Base-by-base conservation (phyloP, 2,329 filamentous ascomycete genomes). In the Coleophoma crateriformis region DNA sequence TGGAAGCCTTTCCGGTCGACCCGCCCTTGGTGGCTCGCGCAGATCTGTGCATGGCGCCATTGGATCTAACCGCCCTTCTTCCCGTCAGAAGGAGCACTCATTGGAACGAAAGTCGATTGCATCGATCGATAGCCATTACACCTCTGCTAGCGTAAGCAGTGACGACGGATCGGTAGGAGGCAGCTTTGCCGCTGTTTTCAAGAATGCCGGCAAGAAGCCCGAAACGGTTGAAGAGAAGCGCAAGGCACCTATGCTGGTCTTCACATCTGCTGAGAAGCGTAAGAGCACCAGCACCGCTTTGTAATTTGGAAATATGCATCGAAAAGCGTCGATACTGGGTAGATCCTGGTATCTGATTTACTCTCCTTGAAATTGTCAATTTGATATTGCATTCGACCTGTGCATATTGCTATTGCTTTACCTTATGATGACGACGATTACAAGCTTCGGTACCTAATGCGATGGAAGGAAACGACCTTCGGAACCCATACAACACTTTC, bases 201-300 rank as follows among this genome's bases (percentile, higher is more conserved):
- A 84, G 74, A 78, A 81, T 49, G 75, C 74, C 64, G 68, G 71
- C 44, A 67, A 73, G 70, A 78, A 83, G 68, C 69, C 79, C 55
- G 76, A 82, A 60, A 72, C 72, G 39, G 68, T 70, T 46, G 77
- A 80, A 56, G 76, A 78, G 51, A 83, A 89, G 70, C 88, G 90
- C 70, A 91, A 86, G 75, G 87, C 87, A 59, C 87, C 90, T 48
- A 86, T 90, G 77, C 82, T 96, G 64, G 87, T 96, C 58, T 79
- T 96, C 58, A 91, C 88, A 58, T 91, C 85, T 67, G 87, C 84
- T 54, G 90, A 95, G 75, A 96, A 95, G 81, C 87, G 90, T 69
- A 95, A 90, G 78, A 86, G 80, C 69, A 74, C 78, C 52, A 69
- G 81, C 64, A 73, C 55, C 44, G 37, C n/a, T 50, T 20, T 37